These are phyloP conservation scores for Fusarium austroafricanum DNA, from an alignment of 2,329 filamentous ascomycete genomes.

Conservation along the genomic window DNA sequence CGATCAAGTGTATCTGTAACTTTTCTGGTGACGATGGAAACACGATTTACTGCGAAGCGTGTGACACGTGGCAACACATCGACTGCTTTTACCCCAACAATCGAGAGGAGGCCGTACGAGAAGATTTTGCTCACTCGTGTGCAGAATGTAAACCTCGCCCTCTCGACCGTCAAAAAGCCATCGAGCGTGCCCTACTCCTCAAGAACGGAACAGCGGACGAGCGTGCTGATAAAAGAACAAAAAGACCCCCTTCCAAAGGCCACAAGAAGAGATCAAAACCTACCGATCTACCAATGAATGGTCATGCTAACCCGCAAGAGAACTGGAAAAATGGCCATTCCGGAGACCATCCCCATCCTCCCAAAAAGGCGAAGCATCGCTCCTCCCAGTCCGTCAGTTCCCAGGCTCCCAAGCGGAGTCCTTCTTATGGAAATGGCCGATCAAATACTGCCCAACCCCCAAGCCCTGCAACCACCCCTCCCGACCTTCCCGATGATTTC, in stretches of 20 bases:
- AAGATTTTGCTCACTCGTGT: slow-evolving; percentile 84
- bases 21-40: slow-evolving; percentile 96
- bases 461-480: slow-evolving; percentile 82
- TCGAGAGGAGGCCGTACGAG: slow-evolving; percentile 76
- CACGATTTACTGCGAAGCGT: slow-evolving; percentile 95
- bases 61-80: slow-evolving; percentile 98
- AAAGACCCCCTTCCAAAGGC: slow-evolving; percentile 80
- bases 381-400: slow-evolving; percentile 80
- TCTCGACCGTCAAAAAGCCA: slow-evolving; percentile 79
- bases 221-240: slow-evolving; percentile 74
- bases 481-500: slow-evolving; percentile 71
- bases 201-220: slow-evolving; percentile 59
- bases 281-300: slow-evolving; percentile 73
- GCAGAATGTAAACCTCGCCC: slow-evolving; percentile 85
- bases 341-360: slow-evolving; percentile 63
- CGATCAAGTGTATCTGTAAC: slow-evolving; percentile 97
- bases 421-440: slow-evolving; percentile 73
- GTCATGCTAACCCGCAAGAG: slow-evolving; percentile 70
- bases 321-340: slow-evolving; percentile 61
- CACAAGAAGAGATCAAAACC: slow-evolving; percentile 92
- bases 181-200: slow-evolving; percentile 75
- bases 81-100: slow-evolving; percentile 90
- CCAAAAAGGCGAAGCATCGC: slow-evolving; percentile 88
- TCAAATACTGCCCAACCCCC: slow-evolving; percentile 68
- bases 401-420: slow-evolving; percentile 72